Evolutionary conservation across 257 asterid species (phyloP).

Genomic region (Apocynum venetum): DNA sequence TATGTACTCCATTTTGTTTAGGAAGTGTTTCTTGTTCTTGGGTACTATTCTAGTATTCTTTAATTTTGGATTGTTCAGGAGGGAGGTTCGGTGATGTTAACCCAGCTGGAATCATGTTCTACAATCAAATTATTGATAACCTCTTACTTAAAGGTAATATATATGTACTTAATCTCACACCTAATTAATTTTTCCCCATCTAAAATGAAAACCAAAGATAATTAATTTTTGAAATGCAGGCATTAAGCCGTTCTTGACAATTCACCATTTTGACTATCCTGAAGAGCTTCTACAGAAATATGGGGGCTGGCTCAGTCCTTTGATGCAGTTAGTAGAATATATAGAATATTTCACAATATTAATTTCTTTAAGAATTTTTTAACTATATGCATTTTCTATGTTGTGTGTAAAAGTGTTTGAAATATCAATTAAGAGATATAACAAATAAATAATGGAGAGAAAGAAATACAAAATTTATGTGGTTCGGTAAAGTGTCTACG

Average conservation of each 20-base stretch:
- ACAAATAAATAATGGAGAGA: no score
- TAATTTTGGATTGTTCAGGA: constrained; percentile 27
- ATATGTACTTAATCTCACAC: no score
- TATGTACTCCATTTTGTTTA: background rate
- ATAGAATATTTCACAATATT: background rate
- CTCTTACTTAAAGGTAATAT: constrained; percentile 49
- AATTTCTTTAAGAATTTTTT: constrained; percentile 33
- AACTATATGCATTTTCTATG: no score
- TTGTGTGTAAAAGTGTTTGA: no score
- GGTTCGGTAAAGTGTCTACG: no score
- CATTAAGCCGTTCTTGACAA: constrained; percentile 62
- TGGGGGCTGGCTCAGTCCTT: constrained; percentile 66
- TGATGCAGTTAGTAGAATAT: constrained; percentile 52
- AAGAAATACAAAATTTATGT: no score
- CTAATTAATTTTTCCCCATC: no score
- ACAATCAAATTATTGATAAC: constrained; percentile 48
- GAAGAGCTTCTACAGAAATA: constrained; percentile 59
- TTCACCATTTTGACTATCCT: constrained; percentile 65
- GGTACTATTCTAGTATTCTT: background rate
- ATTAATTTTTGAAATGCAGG: constrained; percentile 22
- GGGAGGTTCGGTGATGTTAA: constrained; percentile 57
- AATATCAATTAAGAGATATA: no score
- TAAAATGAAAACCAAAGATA: no score
- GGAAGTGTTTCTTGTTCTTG: background rate
- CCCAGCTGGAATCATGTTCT: constrained; percentile 43